These are phyloP conservation scores for Monascus purpureus DNA, from an alignment of 495 filamentous ascomycete species.

Conservation along the genomic window DNA sequence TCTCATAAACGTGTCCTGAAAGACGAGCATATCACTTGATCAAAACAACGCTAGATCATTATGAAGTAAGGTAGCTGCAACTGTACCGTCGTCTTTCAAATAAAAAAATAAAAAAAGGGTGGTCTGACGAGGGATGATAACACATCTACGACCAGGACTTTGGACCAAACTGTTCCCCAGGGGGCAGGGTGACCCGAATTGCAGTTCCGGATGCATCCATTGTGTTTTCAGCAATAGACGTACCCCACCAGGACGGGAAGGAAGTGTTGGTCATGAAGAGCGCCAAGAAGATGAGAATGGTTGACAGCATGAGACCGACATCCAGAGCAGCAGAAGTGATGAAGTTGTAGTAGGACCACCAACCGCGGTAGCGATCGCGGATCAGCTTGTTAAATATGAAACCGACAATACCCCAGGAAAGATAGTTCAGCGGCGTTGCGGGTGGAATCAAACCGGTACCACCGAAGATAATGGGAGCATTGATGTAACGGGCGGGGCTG, in stretches of 20 bases:
- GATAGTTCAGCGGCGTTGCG: conserved; percentile 39
- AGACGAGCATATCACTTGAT: no score
- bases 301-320: conserved; percentile 49
- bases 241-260: conserved; percentile 56
- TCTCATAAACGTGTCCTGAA: no score
- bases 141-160: no score
- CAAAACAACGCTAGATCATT: no score
- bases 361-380: conserved; percentile 45
- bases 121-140: no score
- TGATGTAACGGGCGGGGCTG: conserved; percentile 26
- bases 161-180: no score
- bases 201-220: conserved; percentile 29
- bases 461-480: conserved; percentile 35
- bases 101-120: no score
- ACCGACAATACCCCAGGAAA: conserved; percentile 54
- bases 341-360: conserved; percentile 74
- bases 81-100: no score
- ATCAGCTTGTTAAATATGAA: conserved; percentile 54
- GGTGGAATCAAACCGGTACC: conserved; percentile 33
- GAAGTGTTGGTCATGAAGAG: conserved; percentile 38
- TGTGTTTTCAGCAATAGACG: conserved; percentile 28
- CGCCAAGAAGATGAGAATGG: conserved; percentile 58
- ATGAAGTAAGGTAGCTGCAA: no score
- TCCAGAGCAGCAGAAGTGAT: conserved; percentile 59
- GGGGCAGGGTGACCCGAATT: conserved; percentile 12